Evolutionary conservation across 257 asterid genomes (phyloP).

Genomic region (Fraxinus anomala): DNA sequence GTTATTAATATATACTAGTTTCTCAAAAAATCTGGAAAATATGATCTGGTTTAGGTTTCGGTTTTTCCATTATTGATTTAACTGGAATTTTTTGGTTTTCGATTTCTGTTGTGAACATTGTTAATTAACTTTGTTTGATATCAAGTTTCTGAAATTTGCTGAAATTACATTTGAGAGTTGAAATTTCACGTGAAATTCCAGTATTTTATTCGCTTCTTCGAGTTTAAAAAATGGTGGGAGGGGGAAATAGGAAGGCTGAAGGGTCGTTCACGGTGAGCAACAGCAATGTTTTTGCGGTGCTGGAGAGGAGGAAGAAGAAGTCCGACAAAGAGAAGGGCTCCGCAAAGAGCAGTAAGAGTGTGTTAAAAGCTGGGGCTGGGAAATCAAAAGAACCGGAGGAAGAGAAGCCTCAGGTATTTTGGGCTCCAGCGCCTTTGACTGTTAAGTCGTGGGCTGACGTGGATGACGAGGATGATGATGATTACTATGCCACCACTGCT

Average conservation of each 20-base stretch:
- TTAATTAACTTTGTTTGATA: not conserved
- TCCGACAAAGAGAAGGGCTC: constrained; percentile 62
- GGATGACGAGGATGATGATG: constrained; percentile 79
- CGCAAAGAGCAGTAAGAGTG: constrained; percentile 41
- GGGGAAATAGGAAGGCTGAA: constrained; percentile 63
- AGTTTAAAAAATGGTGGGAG: constrained; percentile 47
- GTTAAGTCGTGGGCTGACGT: constrained; percentile 81
- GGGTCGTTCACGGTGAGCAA: constrained; percentile 58
- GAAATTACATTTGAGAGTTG: constrained; percentile 23
- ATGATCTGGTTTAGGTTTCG: not conserved
- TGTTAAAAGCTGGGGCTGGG: constrained; percentile 34
- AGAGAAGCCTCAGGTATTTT: constrained; percentile 48
- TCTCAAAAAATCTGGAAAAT: not conserved
- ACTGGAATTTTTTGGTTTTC: constrained; percentile 4
- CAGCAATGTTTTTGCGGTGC: constrained; percentile 74
- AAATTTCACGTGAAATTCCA: constrained; percentile 8
- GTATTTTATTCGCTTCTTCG: not conserved
- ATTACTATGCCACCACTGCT: constrained; percentile 74
- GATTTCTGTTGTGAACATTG: not conserved
- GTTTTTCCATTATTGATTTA: not conserved
- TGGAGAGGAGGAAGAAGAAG: constrained; percentile 75
- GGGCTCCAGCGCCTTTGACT: constrained; percentile 78
- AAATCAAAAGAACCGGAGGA: constrained; percentile 44
- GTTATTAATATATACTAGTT: no score
- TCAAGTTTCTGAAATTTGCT: constrained; percentile 10